Evolutionary conservation across 352 stramenopile species (phyloP).

Genomic region (Phytophthora kernoviae): DNA sequence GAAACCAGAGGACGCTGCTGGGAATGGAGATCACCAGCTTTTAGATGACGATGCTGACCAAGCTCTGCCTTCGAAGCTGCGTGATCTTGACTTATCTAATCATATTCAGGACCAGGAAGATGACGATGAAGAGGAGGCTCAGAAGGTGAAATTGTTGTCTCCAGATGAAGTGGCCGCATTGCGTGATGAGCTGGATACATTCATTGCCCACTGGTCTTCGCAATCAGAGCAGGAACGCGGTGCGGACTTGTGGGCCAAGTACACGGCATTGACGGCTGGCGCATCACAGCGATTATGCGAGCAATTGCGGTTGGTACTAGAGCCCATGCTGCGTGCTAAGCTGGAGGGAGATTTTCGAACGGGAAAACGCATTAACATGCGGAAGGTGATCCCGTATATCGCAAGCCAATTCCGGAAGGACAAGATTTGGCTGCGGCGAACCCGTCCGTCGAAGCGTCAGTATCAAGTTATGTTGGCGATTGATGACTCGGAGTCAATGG

Average conservation of each 20-base stretch:
- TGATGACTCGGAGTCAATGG: constrained; percentile 99
- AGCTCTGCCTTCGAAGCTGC: constrained; percentile 32
- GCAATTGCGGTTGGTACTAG: constrained; percentile 98
- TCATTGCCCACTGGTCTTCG: constrained; percentile 71
- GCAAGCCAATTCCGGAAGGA: constrained; percentile 99
- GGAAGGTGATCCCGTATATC: constrained; percentile 99
- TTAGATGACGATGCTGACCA: constrained; percentile 43
- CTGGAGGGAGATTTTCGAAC: constrained; percentile 99
- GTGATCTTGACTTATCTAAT: constrained; percentile 45
- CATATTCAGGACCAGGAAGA: constrained; percentile 37
- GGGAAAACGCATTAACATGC: constrained; percentile 99
- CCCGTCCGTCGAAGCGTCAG: constrained; percentile 97
- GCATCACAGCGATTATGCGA: constrained; percentile 97
- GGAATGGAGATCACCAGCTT: constrained; percentile 33
- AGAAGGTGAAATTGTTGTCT: constrained; percentile 44
- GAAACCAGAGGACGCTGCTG: constrained; percentile 28
- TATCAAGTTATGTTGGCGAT: constrained; percentile 99
- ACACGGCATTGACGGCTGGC: constrained; percentile 92
- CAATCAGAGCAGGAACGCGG: constrained; percentile 50
- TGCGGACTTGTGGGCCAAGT: constrained; percentile 91
- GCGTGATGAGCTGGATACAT: constrained; percentile 80
- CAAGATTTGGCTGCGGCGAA: constrained; percentile 99
- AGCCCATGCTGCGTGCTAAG: constrained; percentile 97
- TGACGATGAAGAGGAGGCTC: constrained; percentile 38
- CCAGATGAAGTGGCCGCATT: constrained; percentile 75